Conservation (phyloP, 441 rosid genomes). For the Bocquillonia castaneifolia region DNA sequence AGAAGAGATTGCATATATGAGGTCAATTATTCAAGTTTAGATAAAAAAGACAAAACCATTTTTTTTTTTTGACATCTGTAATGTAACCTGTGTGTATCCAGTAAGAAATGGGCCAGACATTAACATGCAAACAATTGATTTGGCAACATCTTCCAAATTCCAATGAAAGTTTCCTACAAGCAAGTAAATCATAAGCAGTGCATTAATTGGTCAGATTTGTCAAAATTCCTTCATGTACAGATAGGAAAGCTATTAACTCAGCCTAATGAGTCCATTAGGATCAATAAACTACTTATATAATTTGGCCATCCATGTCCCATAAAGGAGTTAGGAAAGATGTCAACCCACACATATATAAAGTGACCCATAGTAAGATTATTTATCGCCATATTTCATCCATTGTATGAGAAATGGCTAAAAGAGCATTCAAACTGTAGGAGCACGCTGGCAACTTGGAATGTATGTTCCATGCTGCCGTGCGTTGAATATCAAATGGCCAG, state of each 20-base stretch:
- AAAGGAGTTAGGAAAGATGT: not conserved
- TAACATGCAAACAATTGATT: slow-evolving; percentile 84
- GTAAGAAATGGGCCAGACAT: slow-evolving; percentile 98
- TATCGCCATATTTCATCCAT: not conserved
- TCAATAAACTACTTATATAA: not conserved
- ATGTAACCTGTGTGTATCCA: slow-evolving; percentile 84
- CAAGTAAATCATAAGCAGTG: slow-evolving; percentile 13
- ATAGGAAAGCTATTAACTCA: slow-evolving; percentile 2
- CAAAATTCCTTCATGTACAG: not conserved
- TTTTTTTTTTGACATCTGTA: slow-evolving; percentile 5
- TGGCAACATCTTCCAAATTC: slow-evolving; percentile 85
- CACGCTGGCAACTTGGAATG: not conserved
- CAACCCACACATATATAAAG: not conserved
- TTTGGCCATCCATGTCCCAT: not conserved
- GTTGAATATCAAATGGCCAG: not conserved
- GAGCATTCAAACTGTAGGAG: not conserved
- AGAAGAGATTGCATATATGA: slow-evolving; percentile 11
- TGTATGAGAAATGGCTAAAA: not conserved
- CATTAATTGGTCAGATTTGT: not conserved
- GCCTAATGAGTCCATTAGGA: not conserved
- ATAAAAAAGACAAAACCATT: slow-evolving; percentile 7
- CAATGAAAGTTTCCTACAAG: slow-evolving; percentile 86
- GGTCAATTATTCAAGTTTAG: slow-evolving; percentile 20
- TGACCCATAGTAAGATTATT: not conserved
- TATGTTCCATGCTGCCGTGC: not conserved